Conservation (phyloP, 345 rosid genomes). For the Eucalyptus urophylla region DNA sequence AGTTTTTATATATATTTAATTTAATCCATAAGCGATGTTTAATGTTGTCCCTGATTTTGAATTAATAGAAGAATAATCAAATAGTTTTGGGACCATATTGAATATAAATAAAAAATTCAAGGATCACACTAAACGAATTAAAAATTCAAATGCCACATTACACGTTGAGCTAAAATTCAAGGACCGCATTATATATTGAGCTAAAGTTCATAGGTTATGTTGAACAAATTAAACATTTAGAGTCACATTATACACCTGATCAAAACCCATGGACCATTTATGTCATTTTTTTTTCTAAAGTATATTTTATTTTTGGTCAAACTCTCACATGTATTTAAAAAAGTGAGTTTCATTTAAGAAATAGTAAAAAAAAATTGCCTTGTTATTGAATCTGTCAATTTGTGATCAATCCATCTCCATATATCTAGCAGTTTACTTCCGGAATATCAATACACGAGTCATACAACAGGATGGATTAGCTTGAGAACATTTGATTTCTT, state of each 20-base stretch:
- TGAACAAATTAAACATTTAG: no score
- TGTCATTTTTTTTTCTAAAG: background rate
- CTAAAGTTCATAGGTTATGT: no score
- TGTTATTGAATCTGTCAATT: background rate
- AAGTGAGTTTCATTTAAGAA: background rate
- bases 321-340: background rate
- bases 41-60: rapidly evolving
- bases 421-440: background rate
- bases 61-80: no score
- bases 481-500: background rate
- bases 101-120: no score
- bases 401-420: background rate
- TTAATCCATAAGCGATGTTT: rapidly evolving
- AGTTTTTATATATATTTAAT: no score
- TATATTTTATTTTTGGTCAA: background rate
- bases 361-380: background rate
- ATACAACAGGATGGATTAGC: background rate
- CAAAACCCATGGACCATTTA: no score
- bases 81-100: no score
- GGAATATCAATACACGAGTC: background rate
- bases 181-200: rapidly evolving
- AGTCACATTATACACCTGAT: no score
- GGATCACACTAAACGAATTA: rapidly evolving
- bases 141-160: background rate
- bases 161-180: rapidly evolving